Conservation (phyloP, 352 stramenopile species). For the Poterioochromonas sp. region DNA sequence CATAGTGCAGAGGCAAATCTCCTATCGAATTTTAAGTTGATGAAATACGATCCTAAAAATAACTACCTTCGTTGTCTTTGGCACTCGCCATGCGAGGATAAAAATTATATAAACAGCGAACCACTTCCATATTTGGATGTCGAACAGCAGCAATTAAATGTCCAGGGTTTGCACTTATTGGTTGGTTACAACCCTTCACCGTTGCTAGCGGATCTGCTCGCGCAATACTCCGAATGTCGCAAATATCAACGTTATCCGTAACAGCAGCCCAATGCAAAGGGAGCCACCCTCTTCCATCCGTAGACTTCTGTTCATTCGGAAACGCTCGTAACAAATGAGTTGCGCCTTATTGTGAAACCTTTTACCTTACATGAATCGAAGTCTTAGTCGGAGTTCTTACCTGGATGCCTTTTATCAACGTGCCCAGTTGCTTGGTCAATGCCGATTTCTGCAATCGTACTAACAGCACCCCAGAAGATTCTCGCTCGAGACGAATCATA, state of each 20-base stretch:
- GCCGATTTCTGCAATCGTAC: conserved; percentile 7
- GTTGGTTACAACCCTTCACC: conserved; percentile 1
- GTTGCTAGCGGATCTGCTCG: conserved; percentile 1
- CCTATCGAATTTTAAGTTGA: too few relatives aligned
- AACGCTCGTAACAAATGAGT: conserved; percentile 2
- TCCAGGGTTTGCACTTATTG: conserved; percentile 4
- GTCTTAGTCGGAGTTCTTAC: too few relatives aligned
- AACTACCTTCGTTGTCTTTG: conserved; percentile 21
- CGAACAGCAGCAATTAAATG: conserved; percentile 25
- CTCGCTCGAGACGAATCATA: not conserved
- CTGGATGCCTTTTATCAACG: not conserved
- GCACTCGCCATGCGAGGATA: conserved; percentile 13
- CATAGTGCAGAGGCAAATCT: conserved; percentile 13
- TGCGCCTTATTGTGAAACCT: too few relatives aligned
- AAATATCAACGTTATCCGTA: not conserved
- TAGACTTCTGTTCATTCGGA: not conserved
- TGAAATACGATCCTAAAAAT: too few relatives aligned
- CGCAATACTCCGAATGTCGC: not conserved
- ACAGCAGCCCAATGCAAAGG: conserved; percentile 23
- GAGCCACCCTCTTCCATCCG: not conserved
- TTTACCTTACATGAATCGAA: too few relatives aligned
- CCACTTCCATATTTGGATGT: conserved; percentile 8
- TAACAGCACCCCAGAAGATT: conserved; percentile 19
- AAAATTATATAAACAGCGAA: conserved; percentile 9
- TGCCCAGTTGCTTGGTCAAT: not conserved